These are phyloP conservation scores for Tremella yokohamensis DNA, from an alignment of 768 basidiomycete species.

Conservation along the genomic window DNA sequence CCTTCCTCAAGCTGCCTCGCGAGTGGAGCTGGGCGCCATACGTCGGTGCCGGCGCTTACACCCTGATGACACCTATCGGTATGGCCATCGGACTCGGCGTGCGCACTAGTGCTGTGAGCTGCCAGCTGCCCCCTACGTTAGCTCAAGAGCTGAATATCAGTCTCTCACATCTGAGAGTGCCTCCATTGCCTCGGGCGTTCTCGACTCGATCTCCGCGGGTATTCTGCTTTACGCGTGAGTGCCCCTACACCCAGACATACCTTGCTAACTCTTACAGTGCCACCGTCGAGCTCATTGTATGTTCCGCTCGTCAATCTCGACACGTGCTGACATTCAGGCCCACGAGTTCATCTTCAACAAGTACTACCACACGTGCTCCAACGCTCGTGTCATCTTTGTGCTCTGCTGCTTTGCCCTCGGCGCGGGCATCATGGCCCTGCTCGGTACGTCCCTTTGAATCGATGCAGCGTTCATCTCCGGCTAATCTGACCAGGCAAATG, in stretches of 20 bases:
- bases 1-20: slow-evolving; percentile 32
- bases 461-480: no score
- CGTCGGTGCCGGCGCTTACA: slow-evolving; percentile 30
- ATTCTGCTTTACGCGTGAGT: slow-evolving; percentile 39
- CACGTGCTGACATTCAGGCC: neutral
- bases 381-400: slow-evolving; percentile 6
- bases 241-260: neutral
- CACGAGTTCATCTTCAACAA: slow-evolving; percentile 18
- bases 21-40: slow-evolving; percentile 19
- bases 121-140: neutral
- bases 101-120: slow-evolving; percentile 10
- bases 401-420: slow-evolving; percentile 9
- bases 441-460: slow-evolving; percentile 2
- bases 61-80: slow-evolving; percentile 35
- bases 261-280: neutral
- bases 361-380: slow-evolving; percentile 4
- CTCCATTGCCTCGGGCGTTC: slow-evolving; percentile 40
- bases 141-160: slow-evolving; percentile 16
- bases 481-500: no score
- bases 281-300: slow-evolving; percentile 7
- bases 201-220: slow-evolving; percentile 46
- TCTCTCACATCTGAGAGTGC: slow-evolving; percentile 35
- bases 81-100: slow-evolving; percentile 38
- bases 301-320: neutral
- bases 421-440: slow-evolving; percentile 10